Evolutionary conservation across 2,329 filamentous ascomycete species (phyloP).

Genomic region (Claviceps monticola): DNA sequence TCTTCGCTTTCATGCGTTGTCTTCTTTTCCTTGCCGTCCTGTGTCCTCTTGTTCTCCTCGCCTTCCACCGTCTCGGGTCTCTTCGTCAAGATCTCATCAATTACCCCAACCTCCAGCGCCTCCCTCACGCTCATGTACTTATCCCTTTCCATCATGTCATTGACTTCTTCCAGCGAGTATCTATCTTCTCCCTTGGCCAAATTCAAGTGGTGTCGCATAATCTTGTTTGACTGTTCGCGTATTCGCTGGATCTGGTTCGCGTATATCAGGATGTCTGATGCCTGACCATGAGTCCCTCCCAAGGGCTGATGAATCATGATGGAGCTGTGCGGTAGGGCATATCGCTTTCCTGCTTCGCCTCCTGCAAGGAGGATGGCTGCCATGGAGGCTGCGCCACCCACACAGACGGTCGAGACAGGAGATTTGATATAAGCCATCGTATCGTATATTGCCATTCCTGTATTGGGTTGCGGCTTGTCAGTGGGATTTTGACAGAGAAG

Average conservation of each 20-base stretch:
- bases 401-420: constrained; percentile 85
- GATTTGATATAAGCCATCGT: constrained; percentile 96
- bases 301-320: constrained; percentile 97
- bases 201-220: constrained; percentile 78
- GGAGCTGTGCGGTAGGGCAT: constrained; percentile 79
- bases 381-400: constrained; percentile 93
- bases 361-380: constrained; percentile 78
- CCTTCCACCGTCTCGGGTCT: constrained; percentile 32
- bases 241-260: constrained; percentile 91
- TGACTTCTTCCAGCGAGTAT: constrained; percentile 69
- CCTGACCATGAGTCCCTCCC: constrained; percentile 53
- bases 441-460: constrained; percentile 80
- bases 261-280: constrained; percentile 84
- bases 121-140: constrained; percentile 86
- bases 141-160: constrained; percentile 92
- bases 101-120: constrained; percentile 77
- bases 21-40: constrained; percentile 18
- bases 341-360: constrained; percentile 72
- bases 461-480: constrained; percentile 1
- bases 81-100: constrained; percentile 74
- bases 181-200: constrained; percentile 60
- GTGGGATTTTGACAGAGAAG: background rate
- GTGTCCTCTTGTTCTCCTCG: constrained; percentile 9
- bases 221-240: constrained; percentile 73
- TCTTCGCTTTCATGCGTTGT: constrained; percentile 5